Evolutionary conservation across 2,329 filamentous ascomycete species (phyloP), one percentile per base, ranked within the genome.

Genomic region (Aureobasidium sp.): DNA sequence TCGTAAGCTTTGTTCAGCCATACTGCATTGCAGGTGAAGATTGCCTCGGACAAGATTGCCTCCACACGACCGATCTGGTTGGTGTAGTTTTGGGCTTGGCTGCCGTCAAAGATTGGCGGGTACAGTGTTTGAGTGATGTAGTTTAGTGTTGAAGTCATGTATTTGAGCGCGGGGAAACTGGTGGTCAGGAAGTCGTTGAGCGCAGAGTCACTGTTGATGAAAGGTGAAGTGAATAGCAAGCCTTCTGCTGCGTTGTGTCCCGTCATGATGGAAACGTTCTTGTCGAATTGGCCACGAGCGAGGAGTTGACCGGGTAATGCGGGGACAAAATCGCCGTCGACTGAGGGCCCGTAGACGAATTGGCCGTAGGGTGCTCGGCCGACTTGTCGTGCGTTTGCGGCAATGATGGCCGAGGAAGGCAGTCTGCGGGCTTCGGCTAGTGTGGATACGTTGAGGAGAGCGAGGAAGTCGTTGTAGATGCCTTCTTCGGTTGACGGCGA

Each of bases 11-110:
- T 66, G 52, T 71, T 69, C 3, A 81, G 67, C 59, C 71, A 79
- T 60, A 73, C 69, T 12, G 77, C 73, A 58, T 78, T 78, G 70
- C 79, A 81, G 27, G 67, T 66, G 59, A 76, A 74, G 54, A 59
- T 42, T 8, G 55, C 53, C 52, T 81, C 79, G 11, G 70, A 62
- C 34, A 70, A 63, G 10, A 75, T 62, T 1, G 73, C 65, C 10
- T 66, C 63, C 0, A 66, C 66, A 7, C 79, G 74, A 11, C 62
- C 64, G 57, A 71, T 71, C 32, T 75, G 59, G 41, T 66, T 70
- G 0, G 59, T 71, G 65, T 80, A 81, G 8, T 67, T 67, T 35
- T 61, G 56, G 1, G 63, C 62, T 39, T 73, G 67, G 14, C 64
- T 68, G 30, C 73, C 75, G 59, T 73, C 65, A 57, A 74, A 77